Percentiles rank a stretch among this genome's conserved stretches.
Evolutionary conservation across 208 protist genomes (phyloP).

Genomic region (Trypanosoma lewisi): DNA sequence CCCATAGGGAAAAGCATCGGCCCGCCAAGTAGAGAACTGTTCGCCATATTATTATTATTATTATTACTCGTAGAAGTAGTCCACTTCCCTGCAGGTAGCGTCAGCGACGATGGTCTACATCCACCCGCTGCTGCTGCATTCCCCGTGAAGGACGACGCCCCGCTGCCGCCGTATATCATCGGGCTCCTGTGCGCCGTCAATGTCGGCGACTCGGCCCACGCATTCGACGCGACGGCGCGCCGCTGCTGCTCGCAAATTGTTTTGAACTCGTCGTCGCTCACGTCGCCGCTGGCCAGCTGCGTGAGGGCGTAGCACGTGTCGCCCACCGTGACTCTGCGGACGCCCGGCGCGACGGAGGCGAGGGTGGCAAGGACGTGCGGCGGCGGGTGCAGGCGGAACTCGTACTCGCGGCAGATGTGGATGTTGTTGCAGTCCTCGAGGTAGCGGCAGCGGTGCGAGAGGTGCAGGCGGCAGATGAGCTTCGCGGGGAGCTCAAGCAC

Average conservation of each 20-base stretch:
- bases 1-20: background rate
- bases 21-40: background rate
- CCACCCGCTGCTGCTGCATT: background rate
- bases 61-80: background rate
- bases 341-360: conserved; percentile 41
- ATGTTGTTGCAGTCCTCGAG: conserved; percentile 92
- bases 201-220: background rate
- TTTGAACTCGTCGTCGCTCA: conserved; percentile 72
- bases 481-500: conserved; percentile 77
- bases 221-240: background rate
- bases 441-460: conserved; percentile 87
- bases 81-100: conserved; percentile 4
- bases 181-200: conserved; percentile 2
- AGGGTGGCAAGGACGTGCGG: conserved; percentile 59
- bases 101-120: background rate
- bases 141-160: conserved; percentile 1
- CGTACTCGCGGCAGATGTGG: conserved; percentile 87
- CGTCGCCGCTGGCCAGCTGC: conserved; percentile 59
- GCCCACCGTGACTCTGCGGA: conserved; percentile 64
- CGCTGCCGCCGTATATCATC: conserved; percentile 29
- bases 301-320: conserved; percentile 74
- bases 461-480: conserved; percentile 84
- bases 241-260: conserved; percentile 61
- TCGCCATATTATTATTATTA: background rate
- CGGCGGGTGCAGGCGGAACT: conserved; percentile 71